Conservation (phyloP, 106 monocot genomes). For the Cymbidium sinense region DNA sequence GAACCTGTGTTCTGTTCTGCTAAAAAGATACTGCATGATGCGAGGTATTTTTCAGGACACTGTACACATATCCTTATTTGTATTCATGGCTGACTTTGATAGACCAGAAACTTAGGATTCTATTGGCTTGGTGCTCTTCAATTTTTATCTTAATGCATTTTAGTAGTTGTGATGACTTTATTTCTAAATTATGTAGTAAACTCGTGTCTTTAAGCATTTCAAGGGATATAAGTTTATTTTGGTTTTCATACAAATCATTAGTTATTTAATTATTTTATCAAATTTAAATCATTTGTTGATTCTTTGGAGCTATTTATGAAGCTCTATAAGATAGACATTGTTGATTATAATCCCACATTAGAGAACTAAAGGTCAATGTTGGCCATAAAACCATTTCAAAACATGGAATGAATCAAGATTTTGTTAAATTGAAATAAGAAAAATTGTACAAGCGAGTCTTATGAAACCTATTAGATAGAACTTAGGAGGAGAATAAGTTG, state of each 20-base stretch:
- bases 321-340: too few species aligned
- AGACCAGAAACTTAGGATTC: neutral
- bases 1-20: constrained; percentile 40
- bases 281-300: neutral
- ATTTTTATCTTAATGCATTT: neutral
- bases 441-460: too few species aligned
- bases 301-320: too few species aligned
- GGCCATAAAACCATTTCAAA: too few species aligned
- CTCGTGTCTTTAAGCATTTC: too few species aligned
- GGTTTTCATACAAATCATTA: neutral
- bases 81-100: neutral
- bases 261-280: neutral
- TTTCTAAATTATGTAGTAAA: neutral
- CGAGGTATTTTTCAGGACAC: constrained; percentile 33
- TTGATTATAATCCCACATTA: too few species aligned
- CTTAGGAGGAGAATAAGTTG: too few species aligned
- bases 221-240: neutral
- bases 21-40: constrained; percentile 49
- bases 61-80: neutral
- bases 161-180: too few species aligned
- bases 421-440: too few species aligned
- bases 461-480: too few species aligned
- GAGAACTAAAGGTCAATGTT: too few species aligned
- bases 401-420: too few species aligned
- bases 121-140: neutral